Base-by-base conservation (phyloP, 345 rosid species). In the Excoecaria cochinchinensis region DNA sequence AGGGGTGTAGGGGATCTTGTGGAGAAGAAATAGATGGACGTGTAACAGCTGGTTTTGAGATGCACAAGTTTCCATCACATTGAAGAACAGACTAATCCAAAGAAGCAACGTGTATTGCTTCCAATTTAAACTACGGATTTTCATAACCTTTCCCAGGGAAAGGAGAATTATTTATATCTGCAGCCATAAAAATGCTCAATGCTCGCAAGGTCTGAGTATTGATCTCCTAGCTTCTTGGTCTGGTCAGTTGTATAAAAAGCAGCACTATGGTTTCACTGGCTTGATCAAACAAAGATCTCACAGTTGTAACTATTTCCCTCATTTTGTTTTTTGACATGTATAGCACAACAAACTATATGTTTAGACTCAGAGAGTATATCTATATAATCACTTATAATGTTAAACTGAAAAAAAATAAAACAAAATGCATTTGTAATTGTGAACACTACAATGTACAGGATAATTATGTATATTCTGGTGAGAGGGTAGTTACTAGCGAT, bases 241-340 rank as follows among this genome's bases (percentile, higher is more conserved):
- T 38, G 63, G 36, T 36, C 22, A 50, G 62, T 64, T 39, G 9
- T 17, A 63, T 66, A 48, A 66, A 31, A 66, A 59, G 75, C 51
- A 9, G 80, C 74, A 25, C 73, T 16, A 8, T 25, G 42, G 46
- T 74, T 69, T 14, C 48, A 4, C 51, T 42, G 44, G 56, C 69
- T 31, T 53, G 68, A 24, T 59, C 57, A 13, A 75, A 70, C 36
- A 36, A 58, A 47, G 68, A 24, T 55, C 72, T 63, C 61, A 73
- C 56, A 31, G 51, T 74, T 78, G 74, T 76, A 71, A 63, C 65
- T 73, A 71, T 76, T 3, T 21, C 19, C 21, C 51, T 60, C 14
- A 40, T 67, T 46, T 69, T 63, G n/a, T 21, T 59, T 77, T 22
- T 77, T 22, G 47, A 69, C 72, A 24, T 81, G 84, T 82, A 80